phyloP scores from a whole-genome alignment of 2,329 filamentous ascomycete genomes.

The Phialemoniopsis sp. region DNA sequence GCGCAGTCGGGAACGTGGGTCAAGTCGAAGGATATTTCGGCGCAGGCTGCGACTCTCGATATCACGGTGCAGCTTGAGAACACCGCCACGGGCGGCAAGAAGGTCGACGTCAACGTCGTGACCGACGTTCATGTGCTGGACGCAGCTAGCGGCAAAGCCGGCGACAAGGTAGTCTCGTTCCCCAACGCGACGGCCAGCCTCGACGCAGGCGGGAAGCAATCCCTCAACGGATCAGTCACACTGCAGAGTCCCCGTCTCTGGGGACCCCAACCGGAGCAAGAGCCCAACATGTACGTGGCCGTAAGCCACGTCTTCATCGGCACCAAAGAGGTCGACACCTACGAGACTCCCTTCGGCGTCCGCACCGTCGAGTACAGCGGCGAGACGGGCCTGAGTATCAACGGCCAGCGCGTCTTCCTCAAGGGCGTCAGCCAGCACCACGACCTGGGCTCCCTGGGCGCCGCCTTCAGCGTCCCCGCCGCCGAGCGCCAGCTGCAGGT shows the following conservation, averaged over 20 bases:
- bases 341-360: slow-evolving; percentile 47
- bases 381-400: slow-evolving; percentile 38
- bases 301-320: slow-evolving; percentile 29
- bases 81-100: slow-evolving; percentile 18
- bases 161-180: slow-evolving; percentile 27
- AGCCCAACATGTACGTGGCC: slow-evolving; percentile 42
- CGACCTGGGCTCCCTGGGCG: slow-evolving; percentile 43
- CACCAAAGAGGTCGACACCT: slow-evolving; percentile 22
- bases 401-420: slow-evolving; percentile 36
- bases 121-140: slow-evolving; percentile 36
- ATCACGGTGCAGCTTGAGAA: slow-evolving; percentile 43
- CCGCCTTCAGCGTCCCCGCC: slow-evolving; percentile 45
- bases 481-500: slow-evolving; percentile 43
- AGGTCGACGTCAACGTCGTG: slow-evolving; percentile 24
- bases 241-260: slow-evolving; percentile 37
- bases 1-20: slow-evolving; percentile 45
- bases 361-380: slow-evolving; percentile 35
- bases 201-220: slow-evolving; percentile 19
- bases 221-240: slow-evolving; percentile 25
- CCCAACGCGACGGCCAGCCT: slow-evolving; percentile 21
- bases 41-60: slow-evolving; percentile 36
- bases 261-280: slow-evolving; percentile 40
- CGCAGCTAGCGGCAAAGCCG: slow-evolving; percentile 17
- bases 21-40: slow-evolving; percentile 38
- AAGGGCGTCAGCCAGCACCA: slow-evolving; percentile 47